Conservation (phyloP, 306 rosid genomes). For the Spatholobus suberectus region DNA sequence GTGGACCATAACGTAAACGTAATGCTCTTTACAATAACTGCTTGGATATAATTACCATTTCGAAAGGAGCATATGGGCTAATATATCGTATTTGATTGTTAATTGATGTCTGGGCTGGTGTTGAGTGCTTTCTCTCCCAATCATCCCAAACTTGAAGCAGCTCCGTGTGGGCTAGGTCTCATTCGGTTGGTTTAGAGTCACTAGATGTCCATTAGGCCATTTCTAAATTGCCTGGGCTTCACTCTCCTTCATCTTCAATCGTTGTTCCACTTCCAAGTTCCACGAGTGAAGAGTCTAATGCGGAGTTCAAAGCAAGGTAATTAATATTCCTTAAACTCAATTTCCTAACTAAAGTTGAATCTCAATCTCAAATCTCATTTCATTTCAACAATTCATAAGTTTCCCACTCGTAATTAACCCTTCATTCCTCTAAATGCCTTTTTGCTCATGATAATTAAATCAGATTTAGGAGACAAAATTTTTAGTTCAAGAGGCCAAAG, state of each 20-base stretch:
- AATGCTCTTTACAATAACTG: neutral
- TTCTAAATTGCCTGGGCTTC: neutral
- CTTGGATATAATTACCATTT: constrained; percentile 8
- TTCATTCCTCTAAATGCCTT: neutral
- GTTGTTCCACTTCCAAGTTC: neutral
- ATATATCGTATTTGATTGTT: constrained; percentile 14
- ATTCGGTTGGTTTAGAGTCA: neutral
- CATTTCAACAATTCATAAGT: neutral
- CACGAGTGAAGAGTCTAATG: neutral
- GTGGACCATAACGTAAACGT: constrained; percentile 30
- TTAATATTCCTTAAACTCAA: neutral
- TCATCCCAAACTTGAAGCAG: neutral
- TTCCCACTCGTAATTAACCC: neutral
- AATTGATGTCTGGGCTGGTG: constrained; percentile 29
- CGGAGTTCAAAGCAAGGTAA: neutral
- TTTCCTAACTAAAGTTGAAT: neutral
- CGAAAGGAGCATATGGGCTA: constrained; percentile 37
- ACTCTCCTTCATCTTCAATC: neutral
- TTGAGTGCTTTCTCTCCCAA: constrained; percentile 23
- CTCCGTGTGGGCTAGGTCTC: constrained; percentile 12
- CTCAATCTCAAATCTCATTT: neutral
- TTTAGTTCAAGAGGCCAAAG: neutral
- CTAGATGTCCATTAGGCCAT: neutral
- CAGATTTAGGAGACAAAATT: neutral
- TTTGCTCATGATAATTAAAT: neutral